A percentile compares a stretch with the other conserved stretches of the same genome.
These are phyloP conservation scores for Gardenia jasminoides DNA, from an alignment of 257 asterid species.

Conservation along the genomic window DNA sequence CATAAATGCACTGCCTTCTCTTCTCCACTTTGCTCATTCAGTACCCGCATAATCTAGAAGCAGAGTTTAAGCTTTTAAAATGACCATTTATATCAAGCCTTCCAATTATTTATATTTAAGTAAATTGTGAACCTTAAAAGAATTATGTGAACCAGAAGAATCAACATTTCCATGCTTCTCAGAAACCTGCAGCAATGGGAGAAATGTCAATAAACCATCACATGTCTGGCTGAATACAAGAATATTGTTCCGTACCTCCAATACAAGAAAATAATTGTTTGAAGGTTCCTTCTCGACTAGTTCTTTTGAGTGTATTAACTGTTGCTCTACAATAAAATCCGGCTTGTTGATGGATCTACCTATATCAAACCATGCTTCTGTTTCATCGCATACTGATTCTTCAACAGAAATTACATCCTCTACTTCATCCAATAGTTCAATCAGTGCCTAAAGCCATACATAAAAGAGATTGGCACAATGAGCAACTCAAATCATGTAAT, in stretches of 20 bases:
- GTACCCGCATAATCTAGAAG: slow-evolving; percentile 68
- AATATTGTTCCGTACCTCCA: slow-evolving; percentile 57
- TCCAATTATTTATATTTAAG: slow-evolving; percentile 23
- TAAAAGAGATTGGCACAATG: not conserved
- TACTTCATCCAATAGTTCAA: slow-evolving; percentile 93
- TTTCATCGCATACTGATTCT: slow-evolving; percentile 38
- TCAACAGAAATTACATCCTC: slow-evolving; percentile 82
- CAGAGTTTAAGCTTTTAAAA: slow-evolving; percentile 9
- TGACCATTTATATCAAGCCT: slow-evolving; percentile 19
- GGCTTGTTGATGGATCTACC: slow-evolving; percentile 32
- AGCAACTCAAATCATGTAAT: not conserved
- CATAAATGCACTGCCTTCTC: slow-evolving; percentile 69
- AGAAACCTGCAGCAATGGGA: slow-evolving; percentile 51
- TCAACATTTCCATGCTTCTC: slow-evolving; percentile 50
- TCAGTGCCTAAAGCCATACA: slow-evolving; percentile 58
- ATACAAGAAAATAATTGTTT: slow-evolving; percentile 60
- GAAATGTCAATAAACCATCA: slow-evolving; percentile 6
- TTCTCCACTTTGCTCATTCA: slow-evolving; percentile 84
- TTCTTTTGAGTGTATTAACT: slow-evolving; percentile 27
- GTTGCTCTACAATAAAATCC: slow-evolving; percentile 33
- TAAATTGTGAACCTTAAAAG: slow-evolving; percentile 59
- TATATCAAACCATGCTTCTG: slow-evolving; percentile 30
- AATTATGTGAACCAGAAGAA: slow-evolving; percentile 46
- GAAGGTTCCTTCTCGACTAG: slow-evolving; percentile 29
- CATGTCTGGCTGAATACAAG: slow-evolving; percentile 19